Percentiles rank a stretch among this genome's conserved stretches.
Conservation (phyloP, 495 filamentous ascomycete species). For the Tuber brumale region DNA sequence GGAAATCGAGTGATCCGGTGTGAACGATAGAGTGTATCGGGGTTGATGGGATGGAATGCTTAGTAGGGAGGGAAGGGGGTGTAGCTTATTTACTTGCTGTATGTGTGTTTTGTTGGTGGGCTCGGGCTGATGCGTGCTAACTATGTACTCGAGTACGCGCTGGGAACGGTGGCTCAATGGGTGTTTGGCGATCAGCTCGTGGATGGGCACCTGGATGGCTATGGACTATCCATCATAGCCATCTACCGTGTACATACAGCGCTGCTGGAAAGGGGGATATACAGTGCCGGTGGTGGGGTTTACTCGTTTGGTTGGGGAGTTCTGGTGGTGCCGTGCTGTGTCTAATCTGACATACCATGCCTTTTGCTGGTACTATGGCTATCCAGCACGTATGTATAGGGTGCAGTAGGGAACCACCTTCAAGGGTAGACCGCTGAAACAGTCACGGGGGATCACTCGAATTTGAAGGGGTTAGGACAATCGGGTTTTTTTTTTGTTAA, state of each 20-base stretch:
- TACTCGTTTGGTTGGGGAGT: too few species aligned
- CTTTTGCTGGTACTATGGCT: not conserved
- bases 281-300: not conserved
- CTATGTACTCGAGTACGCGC: not conserved
- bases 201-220: not conserved
- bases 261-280: not conserved
- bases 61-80: not conserved
- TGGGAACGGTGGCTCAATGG: not conserved
- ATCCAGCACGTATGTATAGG: not conserved
- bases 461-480: too few species aligned
- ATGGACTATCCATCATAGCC: not conserved
- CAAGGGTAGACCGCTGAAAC: too few species aligned
- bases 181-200: not conserved
- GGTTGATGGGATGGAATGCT: not conserved
- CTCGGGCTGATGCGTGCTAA: not conserved
- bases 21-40: not conserved
- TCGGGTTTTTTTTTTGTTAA: too few species aligned
- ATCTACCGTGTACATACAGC: not conserved
- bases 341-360: not conserved
- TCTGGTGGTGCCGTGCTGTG: not conserved
- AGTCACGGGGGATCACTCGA: too few species aligned
- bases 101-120: not conserved
- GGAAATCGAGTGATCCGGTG: not conserved
- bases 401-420: too few species aligned
- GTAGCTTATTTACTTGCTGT: not conserved